These are phyloP conservation scores for Agarophyton chilense DNA, from an alignment of 23 red algal species.

Conservation along the genomic window DNA sequence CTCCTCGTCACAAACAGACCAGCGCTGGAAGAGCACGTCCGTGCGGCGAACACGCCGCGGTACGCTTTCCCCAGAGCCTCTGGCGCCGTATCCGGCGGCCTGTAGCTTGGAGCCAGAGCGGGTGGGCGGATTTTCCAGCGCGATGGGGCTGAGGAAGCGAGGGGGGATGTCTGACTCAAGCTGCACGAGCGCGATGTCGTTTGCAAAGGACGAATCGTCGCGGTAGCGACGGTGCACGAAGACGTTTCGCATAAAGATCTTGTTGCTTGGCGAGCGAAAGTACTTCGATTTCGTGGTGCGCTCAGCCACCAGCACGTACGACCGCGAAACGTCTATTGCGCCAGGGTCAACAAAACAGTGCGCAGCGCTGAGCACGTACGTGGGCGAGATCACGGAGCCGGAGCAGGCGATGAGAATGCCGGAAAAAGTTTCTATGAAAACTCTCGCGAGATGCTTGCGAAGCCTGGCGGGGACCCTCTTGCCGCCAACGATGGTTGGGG, in stretches of 20 bases:
- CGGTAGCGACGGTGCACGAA: constrained; percentile 33
- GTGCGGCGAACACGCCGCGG: not conserved
- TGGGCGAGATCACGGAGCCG: constrained; percentile 30
- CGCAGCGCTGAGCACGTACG: constrained; percentile 27
- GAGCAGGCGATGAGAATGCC: not conserved
- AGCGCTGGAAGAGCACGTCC: constrained; percentile 14
- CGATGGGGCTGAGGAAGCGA: not conserved
- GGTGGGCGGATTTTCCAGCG: not conserved
- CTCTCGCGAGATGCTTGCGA: not conserved
- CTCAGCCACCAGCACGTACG: constrained; percentile 40
- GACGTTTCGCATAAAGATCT: constrained; percentile 41
- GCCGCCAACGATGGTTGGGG: constrained; percentile 1
- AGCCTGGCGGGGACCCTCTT: not conserved
- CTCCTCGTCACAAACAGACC: constrained; percentile 12
- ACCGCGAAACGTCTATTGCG: not conserved
- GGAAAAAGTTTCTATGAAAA: not conserved
- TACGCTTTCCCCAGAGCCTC: not conserved
- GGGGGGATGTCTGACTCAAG: not conserved
- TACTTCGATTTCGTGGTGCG: not conserved
- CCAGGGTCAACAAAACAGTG: constrained; percentile 22
- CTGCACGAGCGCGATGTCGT: constrained; percentile 37
- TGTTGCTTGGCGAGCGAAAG: constrained; percentile 22
- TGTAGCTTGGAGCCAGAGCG: not conserved
- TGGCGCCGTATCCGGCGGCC: constrained; percentile 31
- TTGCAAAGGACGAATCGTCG: not conserved